A percentile compares a stretch with the other conserved stretches of the same genome.
Conservation (phyloP, 768 basidiomycete genomes). For the Rhodotorula diobovata region DNA sequence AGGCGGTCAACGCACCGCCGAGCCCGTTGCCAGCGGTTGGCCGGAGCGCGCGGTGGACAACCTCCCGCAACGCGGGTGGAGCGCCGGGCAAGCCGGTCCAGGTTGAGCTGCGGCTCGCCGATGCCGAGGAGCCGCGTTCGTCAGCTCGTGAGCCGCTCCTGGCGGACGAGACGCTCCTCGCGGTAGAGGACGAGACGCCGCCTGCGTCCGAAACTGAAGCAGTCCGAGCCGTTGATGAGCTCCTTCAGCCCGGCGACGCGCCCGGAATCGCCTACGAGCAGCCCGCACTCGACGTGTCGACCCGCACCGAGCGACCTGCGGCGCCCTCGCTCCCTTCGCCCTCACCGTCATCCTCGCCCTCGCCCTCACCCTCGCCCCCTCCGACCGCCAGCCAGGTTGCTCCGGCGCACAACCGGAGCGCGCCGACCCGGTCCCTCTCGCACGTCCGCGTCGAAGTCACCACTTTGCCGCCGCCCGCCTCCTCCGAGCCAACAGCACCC, state of each 20-base stretch:
- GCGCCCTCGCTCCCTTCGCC: background rate
- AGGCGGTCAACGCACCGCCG: background rate
- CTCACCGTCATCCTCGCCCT: no score
- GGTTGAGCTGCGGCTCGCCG: background rate
- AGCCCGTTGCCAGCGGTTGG: background rate
- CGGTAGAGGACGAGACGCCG: background rate
- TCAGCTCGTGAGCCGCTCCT: no score
- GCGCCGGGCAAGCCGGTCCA: background rate
- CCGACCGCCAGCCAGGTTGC: no score
- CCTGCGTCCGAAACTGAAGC: no score
- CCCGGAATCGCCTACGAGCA: background rate
- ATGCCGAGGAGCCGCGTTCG: no score
- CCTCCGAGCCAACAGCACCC: background rate
- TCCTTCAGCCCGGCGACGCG: background rate
- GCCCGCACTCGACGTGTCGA: background rate
- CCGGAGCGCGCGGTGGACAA: background rate
- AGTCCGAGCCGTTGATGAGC: no score
- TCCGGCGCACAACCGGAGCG: background rate
- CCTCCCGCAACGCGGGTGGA: background rate
- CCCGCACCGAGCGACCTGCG: background rate
- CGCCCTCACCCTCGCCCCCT: no score
- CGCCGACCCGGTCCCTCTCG: background rate
- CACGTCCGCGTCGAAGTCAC: constrained; percentile 12
- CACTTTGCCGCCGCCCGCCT: constrained; percentile 6
- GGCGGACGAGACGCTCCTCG: background rate